Base-by-base conservation (phyloP, 139 green algal species). In the Spirogloea muscicola region DNA sequence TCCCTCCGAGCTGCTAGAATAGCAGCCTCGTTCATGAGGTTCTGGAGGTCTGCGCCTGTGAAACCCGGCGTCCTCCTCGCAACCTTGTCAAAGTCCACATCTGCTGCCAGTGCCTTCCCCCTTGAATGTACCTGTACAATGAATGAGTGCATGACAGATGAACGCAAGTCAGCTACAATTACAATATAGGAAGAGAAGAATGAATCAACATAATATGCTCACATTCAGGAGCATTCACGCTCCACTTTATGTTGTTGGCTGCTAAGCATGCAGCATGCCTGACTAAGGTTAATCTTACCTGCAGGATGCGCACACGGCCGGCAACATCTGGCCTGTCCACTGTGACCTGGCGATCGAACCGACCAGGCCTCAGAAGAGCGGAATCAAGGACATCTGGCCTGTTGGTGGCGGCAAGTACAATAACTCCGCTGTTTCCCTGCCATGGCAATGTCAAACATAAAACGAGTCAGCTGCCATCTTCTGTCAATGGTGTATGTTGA, bases 11-110 rank as follows among this genome's bases (percentile, higher is more conserved):
- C 95, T 27, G 95, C 95, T 72, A 98, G 76, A 81, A 99, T 98
- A 63, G 95, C 95, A 1, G 95, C 91, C 90, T 99, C 95, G 82
- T 99, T 99, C 92, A 98, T 97, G 43, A 99, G 87, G 88, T 98
- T 98, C 88, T 97, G 90, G 77, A 99, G 86, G 77, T 98, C 95
- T 31, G 95, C 95, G 55, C 94, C 91, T 38, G 88, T 90, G 72
- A 91, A 92, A 29, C 88, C 87, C 13, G 85, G 85, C 18, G 83
- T 88, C 62, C 84, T 78, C 40, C 84, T 61, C 4, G 84, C 83
- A 33, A 88, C 42, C 72, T 87, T 88, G 4, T 88, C 84, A 10
- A 88, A 82, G 59, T 88, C 84, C 44, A 88, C 82, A 58, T 88
- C 84, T 68, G 69, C 69, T 2, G 48, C 64, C 44, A 88, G 52